These are phyloP conservation scores for Gossypium schwendimanii DNA, from an alignment of 441 rosid species.

Conservation along the genomic window DNA sequence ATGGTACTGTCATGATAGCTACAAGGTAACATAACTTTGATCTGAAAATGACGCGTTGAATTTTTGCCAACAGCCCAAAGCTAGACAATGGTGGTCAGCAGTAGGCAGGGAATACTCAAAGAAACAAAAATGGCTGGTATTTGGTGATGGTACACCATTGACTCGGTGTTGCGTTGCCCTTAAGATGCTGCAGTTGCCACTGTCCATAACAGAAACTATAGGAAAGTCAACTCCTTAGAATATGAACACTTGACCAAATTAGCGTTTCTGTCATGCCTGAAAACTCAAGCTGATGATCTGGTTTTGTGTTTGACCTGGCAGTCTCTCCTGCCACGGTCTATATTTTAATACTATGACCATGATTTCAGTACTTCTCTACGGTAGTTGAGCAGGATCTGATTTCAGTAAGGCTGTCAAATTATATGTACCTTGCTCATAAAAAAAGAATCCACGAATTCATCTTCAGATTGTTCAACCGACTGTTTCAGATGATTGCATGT, in stretches of 20 bases:
- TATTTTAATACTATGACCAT: no score
- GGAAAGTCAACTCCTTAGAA: background rate
- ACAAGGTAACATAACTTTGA: background rate
- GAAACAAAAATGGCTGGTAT: background rate
- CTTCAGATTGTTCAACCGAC: background rate
- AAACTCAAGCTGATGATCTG: background rate
- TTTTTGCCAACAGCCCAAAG: background rate
- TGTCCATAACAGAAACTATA: background rate
- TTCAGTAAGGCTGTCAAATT: background rate
- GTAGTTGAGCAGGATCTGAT: background rate
- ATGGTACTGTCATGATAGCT: background rate
- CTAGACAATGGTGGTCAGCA: background rate
- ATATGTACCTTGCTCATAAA: background rate
- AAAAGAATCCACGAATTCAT: background rate
- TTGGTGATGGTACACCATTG: background rate
- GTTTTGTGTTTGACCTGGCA: background rate
- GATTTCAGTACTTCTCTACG: no score
- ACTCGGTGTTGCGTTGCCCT: background rate
- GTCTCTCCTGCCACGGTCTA: no score
- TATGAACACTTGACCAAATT: constrained; percentile 3
- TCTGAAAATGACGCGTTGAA: background rate
- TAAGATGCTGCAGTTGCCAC: background rate
- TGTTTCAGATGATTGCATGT: background rate
- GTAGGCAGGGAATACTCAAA: background rate
- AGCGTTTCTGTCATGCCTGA: background rate